Percentiles rank a stretch among this genome's conserved stretches.
phyloP scores from a whole-genome alignment of 169 alveolate genomes.

The Cryptosporidium bovis region DNA sequence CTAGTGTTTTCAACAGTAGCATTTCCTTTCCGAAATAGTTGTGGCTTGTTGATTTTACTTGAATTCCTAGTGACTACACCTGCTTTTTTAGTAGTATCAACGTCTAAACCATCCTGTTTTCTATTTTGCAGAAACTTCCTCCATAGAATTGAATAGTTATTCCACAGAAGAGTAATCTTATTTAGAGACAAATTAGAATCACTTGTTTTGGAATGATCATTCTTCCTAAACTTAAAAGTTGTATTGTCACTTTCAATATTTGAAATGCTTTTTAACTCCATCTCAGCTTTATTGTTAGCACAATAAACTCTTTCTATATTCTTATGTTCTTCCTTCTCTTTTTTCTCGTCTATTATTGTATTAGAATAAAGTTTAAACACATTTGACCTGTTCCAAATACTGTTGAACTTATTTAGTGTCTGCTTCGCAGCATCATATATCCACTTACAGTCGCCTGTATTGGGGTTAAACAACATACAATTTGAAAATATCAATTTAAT shows the following conservation, averaged over 20 bases:
- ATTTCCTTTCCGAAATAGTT: neutral
- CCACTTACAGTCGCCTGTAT: constrained; percentile 67
- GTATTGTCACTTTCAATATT: neutral
- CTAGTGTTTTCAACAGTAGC: neutral
- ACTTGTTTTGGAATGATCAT: neutral
- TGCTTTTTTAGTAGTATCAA: neutral
- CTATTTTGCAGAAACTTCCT: constrained; percentile 24
- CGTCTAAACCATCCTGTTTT: neutral
- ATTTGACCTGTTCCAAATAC: constrained; percentile 45
- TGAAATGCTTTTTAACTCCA: neutral
- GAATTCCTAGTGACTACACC: neutral
- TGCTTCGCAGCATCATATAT: constrained; percentile 69
- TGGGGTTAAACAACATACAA: constrained; percentile 67
- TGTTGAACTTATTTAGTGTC: constrained; percentile 38
- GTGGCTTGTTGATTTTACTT: neutral
- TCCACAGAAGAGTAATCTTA: constrained; percentile 47
- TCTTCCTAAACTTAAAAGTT: neutral
- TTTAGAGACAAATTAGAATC: constrained; percentile 12
- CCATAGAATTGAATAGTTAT: constrained; percentile 65
- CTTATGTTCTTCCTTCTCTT: neutral
- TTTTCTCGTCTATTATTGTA: neutral
- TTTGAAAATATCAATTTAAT: constrained; percentile 34
- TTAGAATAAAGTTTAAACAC: constrained; percentile 30
- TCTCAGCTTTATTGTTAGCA: neutral
- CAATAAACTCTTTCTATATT: neutral